phyloP scores from a whole-genome alignment of 192 early-diverging fungal genomes.

The Backusella liffmaniae region DNA sequence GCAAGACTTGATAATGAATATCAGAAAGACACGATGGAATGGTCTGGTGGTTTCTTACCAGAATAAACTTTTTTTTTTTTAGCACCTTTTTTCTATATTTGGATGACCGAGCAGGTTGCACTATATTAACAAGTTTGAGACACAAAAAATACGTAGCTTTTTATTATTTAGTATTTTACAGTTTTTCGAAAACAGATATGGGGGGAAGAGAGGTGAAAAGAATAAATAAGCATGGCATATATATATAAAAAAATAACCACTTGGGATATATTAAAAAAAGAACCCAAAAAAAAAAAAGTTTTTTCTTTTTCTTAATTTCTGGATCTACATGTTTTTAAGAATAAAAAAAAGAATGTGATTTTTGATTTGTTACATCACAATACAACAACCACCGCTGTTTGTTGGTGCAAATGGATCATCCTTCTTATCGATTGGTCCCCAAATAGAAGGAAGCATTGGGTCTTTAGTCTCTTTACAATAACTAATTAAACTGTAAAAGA shows the following conservation, averaged over 20 bases:
- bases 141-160: background rate
- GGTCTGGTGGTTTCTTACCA: background rate
- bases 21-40: background rate
- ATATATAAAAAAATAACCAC: background rate
- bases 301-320: background rate
- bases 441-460: constrained; percentile 41
- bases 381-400: constrained; percentile 34
- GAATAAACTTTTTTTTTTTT: background rate
- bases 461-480: constrained; percentile 42
- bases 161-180: background rate
- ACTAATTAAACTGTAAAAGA: constrained; percentile 34
- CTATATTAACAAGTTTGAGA: background rate
- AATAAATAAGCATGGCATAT: background rate
- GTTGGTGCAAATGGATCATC: constrained; percentile 43
- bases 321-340: background rate
- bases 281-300: background rate
- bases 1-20: constrained; percentile 59
- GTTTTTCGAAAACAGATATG: background rate
- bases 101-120: background rate
- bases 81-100: background rate
- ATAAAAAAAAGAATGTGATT: background rate
- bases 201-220: background rate
- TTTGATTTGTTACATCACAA: constrained; percentile 31
- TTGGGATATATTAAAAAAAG: background rate
- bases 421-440: constrained; percentile 42